phyloP scores from a whole-genome alignment of 2,329 filamentous ascomycete species.

The Nectriaceae sp. region DNA sequence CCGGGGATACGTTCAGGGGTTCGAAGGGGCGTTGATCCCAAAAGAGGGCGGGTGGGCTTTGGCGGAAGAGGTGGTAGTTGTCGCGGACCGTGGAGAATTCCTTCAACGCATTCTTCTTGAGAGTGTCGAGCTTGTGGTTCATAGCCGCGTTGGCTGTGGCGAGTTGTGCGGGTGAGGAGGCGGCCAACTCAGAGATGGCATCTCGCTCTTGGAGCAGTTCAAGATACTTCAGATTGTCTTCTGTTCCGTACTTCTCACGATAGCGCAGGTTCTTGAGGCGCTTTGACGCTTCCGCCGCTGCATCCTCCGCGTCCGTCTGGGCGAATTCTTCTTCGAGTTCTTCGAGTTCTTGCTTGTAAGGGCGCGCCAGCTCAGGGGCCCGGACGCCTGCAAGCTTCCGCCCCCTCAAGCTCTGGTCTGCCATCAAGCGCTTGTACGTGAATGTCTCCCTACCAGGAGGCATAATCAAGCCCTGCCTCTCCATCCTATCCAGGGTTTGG shows the following conservation, averaged over 20 bases:
- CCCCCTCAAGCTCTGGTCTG: slow-evolving; percentile 23
- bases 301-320: slow-evolving; percentile 16
- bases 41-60: slow-evolving; percentile 53
- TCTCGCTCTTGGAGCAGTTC: slow-evolving; percentile 38
- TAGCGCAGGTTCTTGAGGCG: slow-evolving; percentile 32
- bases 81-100: slow-evolving; percentile 49
- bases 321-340: slow-evolving; percentile 35
- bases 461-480: slow-evolving; percentile 39
- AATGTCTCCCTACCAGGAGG: slow-evolving; percentile 46
- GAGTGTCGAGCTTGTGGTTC: slow-evolving; percentile 33
- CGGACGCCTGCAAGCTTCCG: slow-evolving; percentile 31
- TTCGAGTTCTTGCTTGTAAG: slow-evolving; percentile 45
- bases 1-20: slow-evolving; percentile 57
- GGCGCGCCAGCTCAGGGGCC: slow-evolving; percentile 37
- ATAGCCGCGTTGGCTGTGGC: slow-evolving; percentile 34
- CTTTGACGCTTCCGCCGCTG: background rate
- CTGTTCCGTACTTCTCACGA: slow-evolving; percentile 26
- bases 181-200: slow-evolving; percentile 21
- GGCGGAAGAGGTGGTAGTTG: slow-evolving; percentile 53
- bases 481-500: slow-evolving; percentile 49
- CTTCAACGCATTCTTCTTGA: slow-evolving; percentile 35
- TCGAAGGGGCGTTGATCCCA: slow-evolving; percentile 75
- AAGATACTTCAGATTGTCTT: slow-evolving; percentile 26
- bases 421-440: slow-evolving; percentile 17
- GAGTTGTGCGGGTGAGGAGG: slow-evolving; percentile 24